phyloP scores from a whole-genome alignment of 495 filamentous ascomycete genomes.

The Lophium mytilinum region DNA sequence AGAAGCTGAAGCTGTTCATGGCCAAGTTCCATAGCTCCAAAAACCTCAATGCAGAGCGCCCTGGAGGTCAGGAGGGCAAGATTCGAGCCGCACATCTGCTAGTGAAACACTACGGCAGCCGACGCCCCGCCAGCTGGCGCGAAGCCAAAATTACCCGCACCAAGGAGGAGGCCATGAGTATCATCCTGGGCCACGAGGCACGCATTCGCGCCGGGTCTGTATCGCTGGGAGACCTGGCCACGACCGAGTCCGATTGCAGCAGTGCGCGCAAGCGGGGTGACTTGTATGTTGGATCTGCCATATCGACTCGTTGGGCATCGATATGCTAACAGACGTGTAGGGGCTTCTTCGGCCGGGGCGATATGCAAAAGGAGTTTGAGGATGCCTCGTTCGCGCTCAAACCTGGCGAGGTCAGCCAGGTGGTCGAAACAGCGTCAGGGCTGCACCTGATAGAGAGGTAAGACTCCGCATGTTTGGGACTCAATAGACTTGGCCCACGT shows the following conservation, averaged over 20 bases:
- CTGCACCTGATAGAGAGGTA: conserved; percentile 94
- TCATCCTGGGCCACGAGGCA: conserved; percentile 62
- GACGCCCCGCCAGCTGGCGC: conserved; percentile 85
- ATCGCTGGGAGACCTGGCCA: conserved; percentile 69
- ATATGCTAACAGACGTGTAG: conserved; percentile 32
- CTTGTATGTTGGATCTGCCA: conserved; percentile 46
- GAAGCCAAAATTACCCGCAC: conserved; percentile 78
- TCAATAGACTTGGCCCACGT: background rate
- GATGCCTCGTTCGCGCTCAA: conserved; percentile 83
- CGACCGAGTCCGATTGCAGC: conserved; percentile 87
- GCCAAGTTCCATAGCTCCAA: conserved; percentile 62
- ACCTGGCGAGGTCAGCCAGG: conserved; percentile 71
- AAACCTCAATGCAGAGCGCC: background rate
- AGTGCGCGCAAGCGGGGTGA: conserved; percentile 91
- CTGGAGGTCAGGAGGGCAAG: conserved; percentile 61
- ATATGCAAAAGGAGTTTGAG: conserved; percentile 99
- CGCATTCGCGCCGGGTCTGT: conserved; percentile 61
- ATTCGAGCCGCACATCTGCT: conserved; percentile 87
- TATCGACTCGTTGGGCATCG: background rate
- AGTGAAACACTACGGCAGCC: conserved; percentile 82
- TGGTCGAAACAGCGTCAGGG: conserved; percentile 90
- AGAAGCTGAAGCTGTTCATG: conserved; percentile 91
- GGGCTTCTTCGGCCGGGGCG: conserved; percentile 83
- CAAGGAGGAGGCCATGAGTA: conserved; percentile 76
- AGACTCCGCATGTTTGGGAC: background rate